Evolutionary conservation across 1,284 basidiomycete species (phyloP).

Genomic region (Sanghuangporus sanghuang): DNA sequence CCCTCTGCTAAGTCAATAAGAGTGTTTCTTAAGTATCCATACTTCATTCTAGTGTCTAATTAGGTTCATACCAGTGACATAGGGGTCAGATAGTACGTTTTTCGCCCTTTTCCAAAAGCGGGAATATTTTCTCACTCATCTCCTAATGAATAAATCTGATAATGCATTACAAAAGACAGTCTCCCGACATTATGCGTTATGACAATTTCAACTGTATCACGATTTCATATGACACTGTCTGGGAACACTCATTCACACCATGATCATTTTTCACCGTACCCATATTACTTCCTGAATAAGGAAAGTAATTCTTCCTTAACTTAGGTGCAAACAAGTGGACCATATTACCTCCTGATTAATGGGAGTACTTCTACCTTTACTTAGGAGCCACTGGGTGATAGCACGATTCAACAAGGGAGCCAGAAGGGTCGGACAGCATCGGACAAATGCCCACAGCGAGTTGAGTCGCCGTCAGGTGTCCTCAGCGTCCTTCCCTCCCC

Average conservation of each 20-base stretch:
- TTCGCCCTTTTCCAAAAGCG: no score
- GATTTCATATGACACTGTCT: neutral
- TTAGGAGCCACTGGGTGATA: neutral
- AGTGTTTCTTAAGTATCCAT: no score
- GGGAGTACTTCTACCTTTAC: neutral
- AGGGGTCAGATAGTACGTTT: no score
- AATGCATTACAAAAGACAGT: no score
- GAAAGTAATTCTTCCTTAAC: neutral
- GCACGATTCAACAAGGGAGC: neutral
- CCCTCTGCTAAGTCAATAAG: no score
- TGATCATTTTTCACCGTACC: neutral
- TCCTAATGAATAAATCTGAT: no score
- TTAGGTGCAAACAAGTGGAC: no score
- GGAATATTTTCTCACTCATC: no score
- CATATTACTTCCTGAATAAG: neutral
- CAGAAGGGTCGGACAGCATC: neutral
- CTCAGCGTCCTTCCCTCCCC: neutral
- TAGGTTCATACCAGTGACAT: no score
- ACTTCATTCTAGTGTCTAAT: no score
- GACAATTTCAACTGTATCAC: no score
- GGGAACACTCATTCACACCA: neutral
- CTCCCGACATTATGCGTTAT: no score
- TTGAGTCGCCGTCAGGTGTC: slow-evolving; percentile 15
- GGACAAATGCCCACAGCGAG: slow-evolving; percentile 5
- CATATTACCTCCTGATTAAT: neutral